Base-by-base conservation (phyloP, 2,329 filamentous ascomycete species). In the Fusarium sarcochroum region DNA sequence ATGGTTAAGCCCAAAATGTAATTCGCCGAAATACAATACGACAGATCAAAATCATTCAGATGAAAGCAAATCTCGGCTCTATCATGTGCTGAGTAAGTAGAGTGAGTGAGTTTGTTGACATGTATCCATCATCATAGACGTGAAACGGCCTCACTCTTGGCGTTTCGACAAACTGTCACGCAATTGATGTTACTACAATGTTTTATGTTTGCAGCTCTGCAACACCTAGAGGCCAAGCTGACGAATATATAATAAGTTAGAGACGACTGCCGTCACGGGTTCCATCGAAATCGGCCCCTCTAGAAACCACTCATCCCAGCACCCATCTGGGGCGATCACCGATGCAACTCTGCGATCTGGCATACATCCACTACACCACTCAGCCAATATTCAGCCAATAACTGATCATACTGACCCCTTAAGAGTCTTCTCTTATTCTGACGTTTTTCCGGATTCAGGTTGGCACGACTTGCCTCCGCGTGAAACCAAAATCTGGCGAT, bases 341-440 rank as follows among this genome's bases (percentile, higher is more conserved):
- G 27, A 67, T 64, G 48, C 34, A 23, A 66, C 63, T 52, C 40
- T n/a, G 25, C 30, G 37, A 65, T 63, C 49, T 59, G 27, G 27
- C 27, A 30, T 30, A 30, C 56, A 40, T 40, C 27, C 9, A 1
- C 32, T 30, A 35, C 35, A 21, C 18, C 30, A 32, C 27, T 21
- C 13, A 7, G 6, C n/a, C 18, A 17, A 34, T 38, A 37, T 37
- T 34, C 25, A 11, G 14, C 35, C 37, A 45, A 38, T 38, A 18
- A 21, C 38, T 15, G 18, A 9, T 27, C 13, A 18, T 6, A 18
- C 13, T 21, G 7, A 6, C 17, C 25, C 23, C 18, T 27, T 15
- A 13, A 21, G 25, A 32, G 38, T 41, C 42, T 47, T 48, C 30
- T 20, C 21, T 9, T 17, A 15, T 23, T 61, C 21, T 27, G 23